Base-by-base conservation (phyloP, 345 rosid species). In the Atalantia buxifolia region DNA sequence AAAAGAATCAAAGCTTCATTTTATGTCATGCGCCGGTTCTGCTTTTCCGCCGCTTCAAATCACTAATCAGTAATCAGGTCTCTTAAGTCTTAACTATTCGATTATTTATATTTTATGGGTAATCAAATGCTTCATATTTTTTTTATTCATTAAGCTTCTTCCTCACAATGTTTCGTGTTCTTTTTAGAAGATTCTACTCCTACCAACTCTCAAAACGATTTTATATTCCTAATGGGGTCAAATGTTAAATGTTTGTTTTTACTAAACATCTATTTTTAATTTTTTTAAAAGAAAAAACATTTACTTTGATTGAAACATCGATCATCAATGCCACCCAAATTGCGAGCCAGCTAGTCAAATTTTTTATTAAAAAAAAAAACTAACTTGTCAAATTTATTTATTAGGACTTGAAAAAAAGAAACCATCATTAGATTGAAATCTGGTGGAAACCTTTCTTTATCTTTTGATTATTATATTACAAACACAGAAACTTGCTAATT, bases 21-120 rank as follows among this genome's bases (percentile, higher is more conserved):
- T 73, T 64, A 64, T 65, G 79, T 73, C 68, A 64, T 65, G 79
- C 81, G 83, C 84, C 83, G 83, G 76, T 56, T 1, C 82, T 62
- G 66, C 81, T 81, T 85, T 71, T 22, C 62, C 64, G 45, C 63
- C 45, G 28, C 64, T 31, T 24, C 36, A n/a, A 22, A 25, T 7
- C 61, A 27, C 38, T 18, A 28, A 13, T 48, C 9, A 18, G 38
- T n/a, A n/a, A n/a, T n/a, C n/a, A n/a, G 21, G 57, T 53, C 5
- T 16, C 56, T 18, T 22, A 16, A 53, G 1, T 16, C 56, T 18
- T 22, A 16, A 53, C 22, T 8, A 53, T 53, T 18, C 7, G 22
- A 53, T 19, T 53, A 5, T 53, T 53, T 53, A 53, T 53, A 4
- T 53, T 19, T 48, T 48, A 40, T 14, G 14, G 53, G 53, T 48